These are phyloP conservation scores for Microdochium paspali DNA, from an alignment of 2,329 filamentous ascomycete species.

Conservation along the genomic window DNA sequence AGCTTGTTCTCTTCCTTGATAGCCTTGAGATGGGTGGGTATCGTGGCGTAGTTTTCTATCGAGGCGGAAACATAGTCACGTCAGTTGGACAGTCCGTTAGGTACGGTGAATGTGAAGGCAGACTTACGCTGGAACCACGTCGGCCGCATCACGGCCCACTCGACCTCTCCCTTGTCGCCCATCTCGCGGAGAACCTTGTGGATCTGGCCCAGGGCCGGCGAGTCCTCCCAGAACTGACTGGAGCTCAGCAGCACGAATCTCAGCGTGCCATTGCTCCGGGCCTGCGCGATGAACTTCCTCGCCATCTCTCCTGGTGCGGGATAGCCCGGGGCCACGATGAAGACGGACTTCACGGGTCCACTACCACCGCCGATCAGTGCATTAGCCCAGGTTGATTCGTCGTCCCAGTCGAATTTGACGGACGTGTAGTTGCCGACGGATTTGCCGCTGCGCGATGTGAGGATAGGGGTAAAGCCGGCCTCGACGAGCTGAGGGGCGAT, in stretches of 20 bases:
- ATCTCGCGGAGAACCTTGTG: slow-evolving; percentile 27
- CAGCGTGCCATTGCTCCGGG: slow-evolving; percentile 21
- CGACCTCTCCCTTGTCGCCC: slow-evolving; percentile 21
- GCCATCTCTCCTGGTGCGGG: slow-evolving; percentile 21
- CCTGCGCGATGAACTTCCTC: slow-evolving; percentile 30
- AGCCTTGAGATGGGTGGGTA: slow-evolving; percentile 11
- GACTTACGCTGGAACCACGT: slow-evolving; percentile 37
- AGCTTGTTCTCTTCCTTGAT: slow-evolving; percentile 29
- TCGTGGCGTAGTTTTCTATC: slow-evolving; percentile 21
- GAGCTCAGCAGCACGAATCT: slow-evolving; percentile 36
- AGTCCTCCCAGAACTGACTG: slow-evolving; percentile 24
- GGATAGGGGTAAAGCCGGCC: slow-evolving; percentile 17
- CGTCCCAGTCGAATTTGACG: slow-evolving; percentile 34
- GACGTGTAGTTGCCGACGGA: slow-evolving; percentile 6
- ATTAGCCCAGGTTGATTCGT: slow-evolving; percentile 31
- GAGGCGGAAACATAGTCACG: no score
- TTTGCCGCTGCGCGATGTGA: slow-evolving; percentile 23
- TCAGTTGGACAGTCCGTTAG: no score
- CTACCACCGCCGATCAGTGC: slow-evolving; percentile 4
- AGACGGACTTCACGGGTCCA: slow-evolving; percentile 23
- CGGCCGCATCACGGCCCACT: slow-evolving; percentile 32
- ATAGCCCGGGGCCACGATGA: slow-evolving; percentile 27
- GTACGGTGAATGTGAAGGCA: no score
- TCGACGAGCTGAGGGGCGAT: slow-evolving; percentile 24
- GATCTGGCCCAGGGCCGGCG: slow-evolving; percentile 23